These are phyloP conservation scores for Begonia peltatifolia DNA, from an alignment of 306 rosid genomes.

Conservation along the genomic window DNA sequence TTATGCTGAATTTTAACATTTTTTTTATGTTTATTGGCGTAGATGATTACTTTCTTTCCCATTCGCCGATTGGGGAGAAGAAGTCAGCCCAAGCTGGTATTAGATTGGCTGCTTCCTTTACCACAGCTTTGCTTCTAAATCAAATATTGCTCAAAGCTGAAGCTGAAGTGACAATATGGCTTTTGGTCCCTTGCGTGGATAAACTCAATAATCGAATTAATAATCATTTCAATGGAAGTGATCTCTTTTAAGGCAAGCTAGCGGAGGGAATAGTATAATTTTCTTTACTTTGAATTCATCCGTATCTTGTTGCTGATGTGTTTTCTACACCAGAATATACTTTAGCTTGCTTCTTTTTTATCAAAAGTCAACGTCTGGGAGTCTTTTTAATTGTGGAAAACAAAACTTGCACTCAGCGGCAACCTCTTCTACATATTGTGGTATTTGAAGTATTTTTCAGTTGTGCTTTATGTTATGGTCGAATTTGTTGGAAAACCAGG, in stretches of 20 bases:
- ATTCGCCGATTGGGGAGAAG: constrained; percentile 65
- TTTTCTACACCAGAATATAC: constrained; percentile 16
- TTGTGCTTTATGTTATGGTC: neutral
- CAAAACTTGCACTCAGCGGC: constrained; percentile 24
- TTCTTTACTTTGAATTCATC: neutral
- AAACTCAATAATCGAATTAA: no score
- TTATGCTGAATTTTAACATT: constrained; percentile 1
- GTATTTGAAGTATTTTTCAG: neutral
- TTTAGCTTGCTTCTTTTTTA: constrained; percentile 13
- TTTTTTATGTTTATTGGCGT: constrained; percentile 2
- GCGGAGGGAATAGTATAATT: neutral
- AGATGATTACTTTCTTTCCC: constrained; percentile 67
- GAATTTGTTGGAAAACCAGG: no score
- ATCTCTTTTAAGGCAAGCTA: neutral
- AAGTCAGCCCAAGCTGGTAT: constrained; percentile 73
- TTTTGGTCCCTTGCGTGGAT: no score
- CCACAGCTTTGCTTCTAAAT: constrained; percentile 30
- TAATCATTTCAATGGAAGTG: no score
- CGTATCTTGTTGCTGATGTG: constrained; percentile 2
- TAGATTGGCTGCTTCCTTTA: constrained; percentile 59
- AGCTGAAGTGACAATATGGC: constrained; percentile 1
- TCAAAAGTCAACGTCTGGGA: neutral
- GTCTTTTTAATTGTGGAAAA: neutral
- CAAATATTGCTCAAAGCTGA: constrained; percentile 39
- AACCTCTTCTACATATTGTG: neutral